Evolutionary conservation across 371 early-diverging fungal genomes (phyloP).

Genomic region (Lichtheimia hyalospora): DNA sequence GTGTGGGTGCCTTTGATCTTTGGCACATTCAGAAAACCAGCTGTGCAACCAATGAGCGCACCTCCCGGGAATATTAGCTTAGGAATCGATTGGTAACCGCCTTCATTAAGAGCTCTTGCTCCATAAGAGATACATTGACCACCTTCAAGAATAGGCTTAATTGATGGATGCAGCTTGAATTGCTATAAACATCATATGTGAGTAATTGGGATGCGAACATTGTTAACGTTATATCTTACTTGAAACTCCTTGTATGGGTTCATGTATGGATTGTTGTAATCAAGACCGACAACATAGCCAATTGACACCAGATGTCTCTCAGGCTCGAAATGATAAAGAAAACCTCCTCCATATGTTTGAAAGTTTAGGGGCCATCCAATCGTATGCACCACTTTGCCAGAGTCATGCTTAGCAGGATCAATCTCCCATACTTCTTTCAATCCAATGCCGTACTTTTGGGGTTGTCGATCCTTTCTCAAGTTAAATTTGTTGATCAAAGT

Average conservation of each 20-base stretch:
- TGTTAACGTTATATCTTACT: conserved; percentile 16
- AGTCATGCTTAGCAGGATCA: conserved; percentile 80
- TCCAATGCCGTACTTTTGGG: conserved; percentile 93
- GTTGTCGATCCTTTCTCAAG: conserved; percentile 80
- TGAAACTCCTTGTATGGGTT: conserved; percentile 97
- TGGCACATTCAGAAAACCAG: conserved; percentile 96
- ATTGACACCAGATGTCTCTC: conserved; percentile 81
- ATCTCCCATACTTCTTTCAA: conserved; percentile 99
- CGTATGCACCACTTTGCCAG: conserved; percentile 87
- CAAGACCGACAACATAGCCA: conserved; percentile 92
- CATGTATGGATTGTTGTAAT: conserved; percentile 93
- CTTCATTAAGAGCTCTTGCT: conserved; percentile 95
- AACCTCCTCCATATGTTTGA: conserved; percentile 92
- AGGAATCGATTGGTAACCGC: conserved; percentile 93
- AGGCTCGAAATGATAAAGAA: conserved; percentile 91
- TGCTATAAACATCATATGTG: conserved; percentile 37
- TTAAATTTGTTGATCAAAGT: conserved; percentile 83
- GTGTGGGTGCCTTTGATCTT: conserved; percentile 99
- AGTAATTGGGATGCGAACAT: conserved; percentile 4
- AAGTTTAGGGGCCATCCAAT: conserved; percentile 93
- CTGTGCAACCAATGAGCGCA: conserved; percentile 94
- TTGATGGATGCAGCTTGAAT: conserved; percentile 91
- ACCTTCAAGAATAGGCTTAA: conserved; percentile 84
- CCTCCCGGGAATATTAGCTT: conserved; percentile 97
- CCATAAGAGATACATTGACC: conserved; percentile 94